Evolutionary conservation across 2,329 filamentous ascomycete species (phyloP), one percentile per base, ranked within the genome.

Genomic region (Fusarium vanettenii): DNA sequence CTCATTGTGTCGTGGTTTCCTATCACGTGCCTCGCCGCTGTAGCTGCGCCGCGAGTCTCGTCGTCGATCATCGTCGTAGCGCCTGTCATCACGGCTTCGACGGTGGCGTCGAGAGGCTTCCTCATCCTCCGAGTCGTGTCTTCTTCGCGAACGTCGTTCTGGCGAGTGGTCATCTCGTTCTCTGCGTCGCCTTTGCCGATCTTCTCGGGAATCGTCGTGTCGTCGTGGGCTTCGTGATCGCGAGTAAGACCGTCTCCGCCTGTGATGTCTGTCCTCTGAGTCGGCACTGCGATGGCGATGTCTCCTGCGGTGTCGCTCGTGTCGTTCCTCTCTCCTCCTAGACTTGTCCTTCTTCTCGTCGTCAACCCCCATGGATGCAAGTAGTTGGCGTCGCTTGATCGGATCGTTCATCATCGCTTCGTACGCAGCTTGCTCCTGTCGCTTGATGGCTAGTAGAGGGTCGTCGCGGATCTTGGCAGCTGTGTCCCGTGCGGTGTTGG

Each of bases 361-460:
- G 16, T 89, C 86, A 52, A 90, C 86, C 1, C 90, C 90, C 83
- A 91, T 91, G 11, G 89, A 87, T 1, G 89, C 88, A 29, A 97
- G 86, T 35, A 97, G 81, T 79, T 94, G 90, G 69, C 89, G 87
- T 73, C 92, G 87, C 84, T 89, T 92, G 72, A 90, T 87, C 0
- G 93, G 92, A 78, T 95, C 93, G 76, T 92, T 94, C 90, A 94
- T 95, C 90, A 95, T 92, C 10, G 91, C 89, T 77, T 93, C 91
- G 80, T 95, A 94, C 2, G 93, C 92, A 31, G 92, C 92, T 82
- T 96, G 94, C 81, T 98, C 95, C 81, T 97, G 93, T 81, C 92
- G 93, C 87, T 97, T 98, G 82, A 99, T 98, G 27, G 95, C 94
- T 37, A 98, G 86, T 79, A 99, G 88, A 0, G 97, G 97, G 81